A percentile compares a stretch with the other conserved stretches of the same genome.
Conservation (phyloP, 129 eudicot species). For the Smallanthus sonchifolius region DNA sequence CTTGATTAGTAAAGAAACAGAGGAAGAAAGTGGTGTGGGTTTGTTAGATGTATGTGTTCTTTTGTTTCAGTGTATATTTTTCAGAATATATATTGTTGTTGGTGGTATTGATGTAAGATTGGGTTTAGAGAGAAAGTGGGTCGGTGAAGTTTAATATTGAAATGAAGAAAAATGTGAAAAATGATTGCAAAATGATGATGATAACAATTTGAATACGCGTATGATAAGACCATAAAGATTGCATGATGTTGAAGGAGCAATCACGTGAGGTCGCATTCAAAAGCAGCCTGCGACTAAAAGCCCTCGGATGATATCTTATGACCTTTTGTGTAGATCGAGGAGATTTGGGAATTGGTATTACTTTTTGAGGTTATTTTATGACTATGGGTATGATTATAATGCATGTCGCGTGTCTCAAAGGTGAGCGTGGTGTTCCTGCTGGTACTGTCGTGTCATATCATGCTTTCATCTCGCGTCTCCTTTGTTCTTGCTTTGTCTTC, state of each 20-base stretch:
- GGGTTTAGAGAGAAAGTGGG: conserved; percentile 29
- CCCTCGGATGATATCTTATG: conserved; percentile 5
- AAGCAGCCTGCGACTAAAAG: conserved; percentile 2
- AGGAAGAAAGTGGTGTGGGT: neutral
- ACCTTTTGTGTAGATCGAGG: neutral
- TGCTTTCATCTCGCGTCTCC: no score
- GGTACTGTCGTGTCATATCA: no score
- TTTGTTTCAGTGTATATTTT: neutral
- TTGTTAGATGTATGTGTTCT: conserved; percentile 9
- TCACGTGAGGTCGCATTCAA: conserved; percentile 12
- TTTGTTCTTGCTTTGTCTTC: no score
- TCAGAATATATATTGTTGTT: neutral
- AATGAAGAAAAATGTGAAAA: conserved; percentile 19
- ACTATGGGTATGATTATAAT: no score
- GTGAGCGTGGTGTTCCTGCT: no score
- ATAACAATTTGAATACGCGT: conserved; percentile 20
- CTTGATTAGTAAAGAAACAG: conserved; percentile 27
- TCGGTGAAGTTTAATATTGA: conserved; percentile 6
- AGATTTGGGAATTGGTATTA: neutral
- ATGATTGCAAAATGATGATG: conserved; percentile 12
- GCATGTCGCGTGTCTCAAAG: no score
- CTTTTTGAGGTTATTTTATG: neutral
- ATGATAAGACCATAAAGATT: conserved; percentile 17
- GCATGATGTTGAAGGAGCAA: conserved; percentile 8
- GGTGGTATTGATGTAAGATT: conserved; percentile 2